Evolutionary conservation across 371 early-diverging fungal genomes (phyloP).

Genomic region (Mucor saturninus): DNA sequence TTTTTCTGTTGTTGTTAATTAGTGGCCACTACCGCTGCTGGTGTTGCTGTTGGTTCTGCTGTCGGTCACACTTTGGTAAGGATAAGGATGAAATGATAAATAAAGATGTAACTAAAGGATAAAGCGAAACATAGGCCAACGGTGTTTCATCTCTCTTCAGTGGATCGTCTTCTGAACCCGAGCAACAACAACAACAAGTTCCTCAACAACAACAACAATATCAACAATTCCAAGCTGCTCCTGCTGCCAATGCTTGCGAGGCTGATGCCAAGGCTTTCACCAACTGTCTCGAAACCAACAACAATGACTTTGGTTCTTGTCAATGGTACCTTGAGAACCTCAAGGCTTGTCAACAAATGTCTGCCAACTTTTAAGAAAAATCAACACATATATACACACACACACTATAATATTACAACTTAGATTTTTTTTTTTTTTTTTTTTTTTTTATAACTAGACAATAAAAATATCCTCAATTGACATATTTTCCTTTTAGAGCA

Average conservation of each 20-base stretch:
- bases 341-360: constrained; percentile 83
- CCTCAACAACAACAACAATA: constrained; percentile 46
- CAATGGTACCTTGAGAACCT: constrained; percentile 89
- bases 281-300: constrained; percentile 82
- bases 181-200: constrained; percentile 40
- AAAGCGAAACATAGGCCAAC: constrained; percentile 70
- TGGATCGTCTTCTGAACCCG: constrained; percentile 44
- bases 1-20: not conserved
- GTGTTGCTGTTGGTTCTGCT: constrained; percentile 90
- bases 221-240: constrained; percentile 43
- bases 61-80: constrained; percentile 78
- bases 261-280: constrained; percentile 86
- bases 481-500: too few relatives aligned
- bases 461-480: too few relatives aligned
- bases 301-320: constrained; percentile 79
- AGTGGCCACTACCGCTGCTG: constrained; percentile 92
- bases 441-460: not conserved
- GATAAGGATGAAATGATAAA: too few relatives aligned
- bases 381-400: not conserved
- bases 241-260: constrained; percentile 66
- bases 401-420: not conserved
- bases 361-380: constrained; percentile 46
- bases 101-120: too few relatives aligned
- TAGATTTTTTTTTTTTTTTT: not conserved
- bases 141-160: constrained; percentile 82